Evolutionary conservation across 805 yeast species (phyloP).

Genomic region (Schizosaccharomyces octosporus): DNA sequence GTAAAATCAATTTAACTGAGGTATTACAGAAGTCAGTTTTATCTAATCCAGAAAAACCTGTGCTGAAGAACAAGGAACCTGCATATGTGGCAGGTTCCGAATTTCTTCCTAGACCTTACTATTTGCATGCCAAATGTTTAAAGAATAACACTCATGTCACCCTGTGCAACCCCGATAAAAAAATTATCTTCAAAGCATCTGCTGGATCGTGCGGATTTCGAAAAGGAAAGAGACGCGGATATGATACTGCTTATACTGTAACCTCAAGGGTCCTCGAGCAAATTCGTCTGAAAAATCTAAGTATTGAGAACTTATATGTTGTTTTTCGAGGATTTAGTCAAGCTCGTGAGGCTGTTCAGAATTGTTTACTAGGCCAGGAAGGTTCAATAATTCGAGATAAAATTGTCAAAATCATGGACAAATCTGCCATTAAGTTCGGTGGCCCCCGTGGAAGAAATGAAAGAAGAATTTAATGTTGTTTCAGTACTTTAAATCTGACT

Average conservation of each 20-base stretch:
- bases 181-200: slow-evolving; percentile 5
- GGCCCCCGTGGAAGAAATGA: background rate
- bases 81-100: background rate
- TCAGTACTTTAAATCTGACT: too few species aligned
- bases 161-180: background rate
- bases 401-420: background rate
- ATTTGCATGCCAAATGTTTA: background rate
- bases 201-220: background rate
- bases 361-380: background rate
- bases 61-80: background rate
- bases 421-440: background rate
- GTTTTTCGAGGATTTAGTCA: background rate
- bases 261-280: background rate
- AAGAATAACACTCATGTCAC: background rate
- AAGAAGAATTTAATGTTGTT: background rate
- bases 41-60: background rate
- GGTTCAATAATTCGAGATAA: background rate
- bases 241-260: background rate
- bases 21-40: too few species aligned
- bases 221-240: background rate
- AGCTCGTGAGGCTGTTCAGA: background rate
- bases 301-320: background rate
- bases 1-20: too few species aligned
- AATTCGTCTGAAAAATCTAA: background rate
- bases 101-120: background rate